These are phyloP conservation scores for Phytopythium sindhum DNA, from an alignment of 352 stramenopile species.

Conservation along the genomic window DNA sequence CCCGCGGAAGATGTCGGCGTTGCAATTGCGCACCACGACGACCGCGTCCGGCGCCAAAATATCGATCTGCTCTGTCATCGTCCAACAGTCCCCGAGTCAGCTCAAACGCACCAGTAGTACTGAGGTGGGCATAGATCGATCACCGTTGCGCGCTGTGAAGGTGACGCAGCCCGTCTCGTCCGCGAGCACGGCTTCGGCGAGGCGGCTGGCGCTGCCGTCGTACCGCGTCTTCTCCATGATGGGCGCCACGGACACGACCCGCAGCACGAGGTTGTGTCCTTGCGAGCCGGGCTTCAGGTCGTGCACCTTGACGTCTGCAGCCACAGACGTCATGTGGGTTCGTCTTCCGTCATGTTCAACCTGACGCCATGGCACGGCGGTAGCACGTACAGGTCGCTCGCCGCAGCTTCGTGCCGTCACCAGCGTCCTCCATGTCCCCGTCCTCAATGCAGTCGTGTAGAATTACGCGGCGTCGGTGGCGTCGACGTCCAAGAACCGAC, in stretches of 20 bases:
- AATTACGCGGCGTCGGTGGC: background rate
- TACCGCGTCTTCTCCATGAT: slow-evolving; percentile 67
- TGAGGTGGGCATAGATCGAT: background rate
- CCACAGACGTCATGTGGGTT: slow-evolving; percentile 3
- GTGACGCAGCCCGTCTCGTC: slow-evolving; percentile 84
- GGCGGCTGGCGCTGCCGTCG: slow-evolving; percentile 60
- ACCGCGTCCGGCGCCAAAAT: slow-evolving; percentile 45
- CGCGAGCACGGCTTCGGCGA: slow-evolving; percentile 70
- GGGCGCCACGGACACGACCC: slow-evolving; percentile 58
- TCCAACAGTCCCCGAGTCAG: background rate
- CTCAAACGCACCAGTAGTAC: background rate
- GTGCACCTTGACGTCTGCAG: slow-evolving; percentile 72
- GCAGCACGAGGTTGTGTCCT: slow-evolving; percentile 78
- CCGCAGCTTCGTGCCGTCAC: slow-evolving; percentile 29
- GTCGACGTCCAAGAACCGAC: background rate
- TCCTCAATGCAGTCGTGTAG: background rate
- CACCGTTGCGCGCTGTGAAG: slow-evolving; percentile 79
- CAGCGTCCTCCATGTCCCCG: slow-evolving; percentile 17
- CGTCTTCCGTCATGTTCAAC: background rate
- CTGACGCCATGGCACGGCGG: background rate
- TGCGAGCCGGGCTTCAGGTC: slow-evolving; percentile 71
- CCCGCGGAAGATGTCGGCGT: slow-evolving; percentile 80
- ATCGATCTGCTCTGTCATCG: slow-evolving; percentile 71
- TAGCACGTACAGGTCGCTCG: slow-evolving; percentile 42
- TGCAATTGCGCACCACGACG: slow-evolving; percentile 80